Evolutionary conservation across 768 basidiomycete genomes (phyloP).

Genomic region (Lactarius sp.): DNA sequence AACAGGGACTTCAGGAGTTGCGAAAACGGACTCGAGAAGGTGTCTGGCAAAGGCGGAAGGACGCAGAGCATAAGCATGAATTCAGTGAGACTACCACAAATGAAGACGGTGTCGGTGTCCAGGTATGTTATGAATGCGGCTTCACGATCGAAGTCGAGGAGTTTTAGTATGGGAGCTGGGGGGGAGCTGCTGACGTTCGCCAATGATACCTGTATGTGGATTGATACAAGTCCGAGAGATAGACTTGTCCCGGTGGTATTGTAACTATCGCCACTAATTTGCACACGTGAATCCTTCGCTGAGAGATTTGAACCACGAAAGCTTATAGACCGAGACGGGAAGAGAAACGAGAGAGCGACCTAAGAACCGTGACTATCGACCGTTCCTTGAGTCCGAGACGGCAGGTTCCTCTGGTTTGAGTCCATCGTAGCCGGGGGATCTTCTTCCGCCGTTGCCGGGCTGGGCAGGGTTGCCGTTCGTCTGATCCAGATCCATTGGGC

Average conservation of each 20-base stretch:
- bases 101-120: conserved; percentile 51
- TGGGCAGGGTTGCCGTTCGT: conserved; percentile 11
- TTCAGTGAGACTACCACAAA: conserved; percentile 60
- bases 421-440: conserved; percentile 14
- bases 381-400: conserved; percentile 24
- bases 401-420: conserved; percentile 21
- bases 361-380: conserved; percentile 13
- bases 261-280: conserved; percentile 4
- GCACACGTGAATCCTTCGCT: background rate
- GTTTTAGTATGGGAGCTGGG: conserved; percentile 38
- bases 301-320: background rate
- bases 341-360: background rate
- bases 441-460: conserved; percentile 5
- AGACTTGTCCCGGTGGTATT: background rate
- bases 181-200: background rate
- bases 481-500: conserved; percentile 21
- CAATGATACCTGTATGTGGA: background rate
- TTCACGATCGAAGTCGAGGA: conserved; percentile 89
- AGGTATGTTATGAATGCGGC: conserved; percentile 86
- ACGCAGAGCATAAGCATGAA: conserved; percentile 83
- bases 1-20: conserved; percentile 80
- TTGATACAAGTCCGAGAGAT: background rate
- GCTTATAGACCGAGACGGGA: background rate
- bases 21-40: conserved; percentile 83
- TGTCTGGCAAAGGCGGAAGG: conserved; percentile 81